Conservation (phyloP, 345 rosid species). For the Conringia planisiliqua region DNA sequence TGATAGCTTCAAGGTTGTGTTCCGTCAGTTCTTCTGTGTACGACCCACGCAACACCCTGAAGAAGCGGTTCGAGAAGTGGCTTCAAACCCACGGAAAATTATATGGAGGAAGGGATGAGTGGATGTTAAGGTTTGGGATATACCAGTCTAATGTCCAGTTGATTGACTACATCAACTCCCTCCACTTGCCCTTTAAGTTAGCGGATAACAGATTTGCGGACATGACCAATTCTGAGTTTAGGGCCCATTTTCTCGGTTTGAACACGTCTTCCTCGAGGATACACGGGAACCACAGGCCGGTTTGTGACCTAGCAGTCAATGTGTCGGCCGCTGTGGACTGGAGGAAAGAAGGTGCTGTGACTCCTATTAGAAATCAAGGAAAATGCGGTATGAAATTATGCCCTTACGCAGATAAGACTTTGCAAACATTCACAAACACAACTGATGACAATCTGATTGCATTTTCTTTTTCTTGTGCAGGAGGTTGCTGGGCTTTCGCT, state of each 20-base stretch:
- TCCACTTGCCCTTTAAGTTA: slow-evolving; percentile 54
- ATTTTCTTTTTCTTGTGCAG: slow-evolving; percentile 34
- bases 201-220: slow-evolving; percentile 81
- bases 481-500: slow-evolving; percentile 96
- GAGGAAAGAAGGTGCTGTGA: slow-evolving; percentile 77
- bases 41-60: slow-evolving; percentile 32
- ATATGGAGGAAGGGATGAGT: slow-evolving; percentile 48
- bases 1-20: slow-evolving; percentile 34
- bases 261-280: neutral
- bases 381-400: slow-evolving; percentile 57
- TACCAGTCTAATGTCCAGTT: slow-evolving; percentile 57
- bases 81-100: slow-evolving; percentile 32
- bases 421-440: slow-evolving; percentile 1
- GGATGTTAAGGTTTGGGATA: slow-evolving; percentile 54
- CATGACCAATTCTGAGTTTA: slow-evolving; percentile 74
- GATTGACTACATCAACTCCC: slow-evolving; percentile 65
- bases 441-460: neutral
- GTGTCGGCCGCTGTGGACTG: slow-evolving; percentile 58
- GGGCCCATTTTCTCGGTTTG: slow-evolving; percentile 46
- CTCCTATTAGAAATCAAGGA: slow-evolving; percentile 83
- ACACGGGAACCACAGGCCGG: neutral
- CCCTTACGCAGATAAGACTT: neutral
- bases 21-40: slow-evolving; percentile 10
- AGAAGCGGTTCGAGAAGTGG: slow-evolving; percentile 59
- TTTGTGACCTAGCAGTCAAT: neutral